Base-by-base conservation (phyloP, 2,329 filamentous ascomycete species). In the Lasiodiplodia citricola region DNA sequence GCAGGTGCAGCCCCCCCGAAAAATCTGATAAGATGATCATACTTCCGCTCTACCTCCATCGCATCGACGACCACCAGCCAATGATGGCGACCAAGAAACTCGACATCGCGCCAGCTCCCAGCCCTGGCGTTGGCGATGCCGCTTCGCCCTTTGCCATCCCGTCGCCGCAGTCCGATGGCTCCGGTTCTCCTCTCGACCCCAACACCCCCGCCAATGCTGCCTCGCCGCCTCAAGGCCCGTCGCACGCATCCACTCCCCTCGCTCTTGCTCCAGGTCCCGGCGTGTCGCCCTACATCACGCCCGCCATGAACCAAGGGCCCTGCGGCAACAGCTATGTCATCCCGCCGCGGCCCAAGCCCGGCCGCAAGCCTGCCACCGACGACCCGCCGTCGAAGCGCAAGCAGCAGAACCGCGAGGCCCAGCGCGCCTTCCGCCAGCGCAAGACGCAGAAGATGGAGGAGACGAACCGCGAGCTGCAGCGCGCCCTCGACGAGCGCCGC, bases 301-400 rank as follows among this genome's bases (percentile, higher is more conserved):
- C 67, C 58, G 57, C 67, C 67, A 68, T 68, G 67, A 68, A 57
- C 67, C 56, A 58, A 14, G 67, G 67, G 8, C 83, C 82, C 44
- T 78, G 80, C 69, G 79, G 77, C 71, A 73, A 70, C 28, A 75
- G 62, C 54, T 77, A 81, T 72, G 73, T 72, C 3, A 75, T 85
- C 25, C 82, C 80, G 41, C 75, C 82, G 6, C 79, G 83, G 28
- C 83, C 83, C 8, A 83, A 82, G 84, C 95, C 96, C 25, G 95
- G 95, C 60, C 90, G 95, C 74, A 98, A 98, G 85, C 94, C 95
- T 3, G 93, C 93, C 57, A 96, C 93, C 44, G 94, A 97, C 77
- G 96, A 94, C 65, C 94, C 94, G 16, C 92, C 92, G 1, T 97
- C 94, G 54, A 97, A 97, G 83, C 89, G 96, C 72, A 96, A 97